phyloP scores from a whole-genome alignment of 257 asterid species.

The Eucommia ulmoides region DNA sequence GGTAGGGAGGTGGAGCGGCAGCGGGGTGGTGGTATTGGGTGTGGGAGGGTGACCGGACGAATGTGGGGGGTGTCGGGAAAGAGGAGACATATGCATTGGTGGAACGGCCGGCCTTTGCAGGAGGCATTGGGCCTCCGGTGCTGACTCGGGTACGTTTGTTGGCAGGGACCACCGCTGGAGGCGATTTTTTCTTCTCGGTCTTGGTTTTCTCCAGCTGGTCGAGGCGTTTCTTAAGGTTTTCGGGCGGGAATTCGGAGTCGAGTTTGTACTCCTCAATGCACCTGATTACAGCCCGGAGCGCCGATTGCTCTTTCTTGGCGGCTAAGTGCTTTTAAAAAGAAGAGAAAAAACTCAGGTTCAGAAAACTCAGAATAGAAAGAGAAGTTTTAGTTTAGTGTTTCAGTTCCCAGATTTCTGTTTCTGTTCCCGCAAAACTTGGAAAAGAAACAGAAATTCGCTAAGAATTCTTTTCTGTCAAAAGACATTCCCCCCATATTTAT shows the following conservation, averaged over 20 bases:
- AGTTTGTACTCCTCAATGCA: slow-evolving; percentile 98
- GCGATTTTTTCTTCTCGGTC: slow-evolving; percentile 72
- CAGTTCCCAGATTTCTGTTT: too few relatives aligned
- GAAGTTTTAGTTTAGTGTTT: too few relatives aligned
- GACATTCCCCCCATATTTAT: too few relatives aligned
- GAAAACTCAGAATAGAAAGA: too few relatives aligned
- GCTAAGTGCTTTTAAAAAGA: slow-evolving; percentile 95
- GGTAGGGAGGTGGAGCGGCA: slow-evolving; percentile 60
- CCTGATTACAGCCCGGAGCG: slow-evolving; percentile 80
- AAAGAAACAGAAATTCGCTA: too few relatives aligned
- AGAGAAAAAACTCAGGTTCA: too few relatives aligned
- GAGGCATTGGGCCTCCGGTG: slow-evolving; percentile 97
- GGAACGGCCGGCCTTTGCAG: slow-evolving; percentile 99
- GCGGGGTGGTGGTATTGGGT: slow-evolving; percentile 72
- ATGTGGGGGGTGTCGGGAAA: slow-evolving; percentile 82
- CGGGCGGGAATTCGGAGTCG: slow-evolving; percentile 74
- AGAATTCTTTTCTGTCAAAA: too few relatives aligned
- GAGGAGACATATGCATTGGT: slow-evolving; percentile 96
- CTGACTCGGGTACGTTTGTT: slow-evolving; percentile 87
- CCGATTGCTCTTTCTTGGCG: slow-evolving; percentile 94
- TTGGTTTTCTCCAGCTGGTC: slow-evolving; percentile 75
- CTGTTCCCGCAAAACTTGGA: too few relatives aligned
- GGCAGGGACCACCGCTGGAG: slow-evolving; percentile 74
- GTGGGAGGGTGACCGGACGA: slow-evolving; percentile 73
- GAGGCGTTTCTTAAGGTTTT: slow-evolving; percentile 77